Evolutionary conservation across 352 stramenopile genomes (phyloP).

Genomic region (Phytophthora colocasiae): DNA sequence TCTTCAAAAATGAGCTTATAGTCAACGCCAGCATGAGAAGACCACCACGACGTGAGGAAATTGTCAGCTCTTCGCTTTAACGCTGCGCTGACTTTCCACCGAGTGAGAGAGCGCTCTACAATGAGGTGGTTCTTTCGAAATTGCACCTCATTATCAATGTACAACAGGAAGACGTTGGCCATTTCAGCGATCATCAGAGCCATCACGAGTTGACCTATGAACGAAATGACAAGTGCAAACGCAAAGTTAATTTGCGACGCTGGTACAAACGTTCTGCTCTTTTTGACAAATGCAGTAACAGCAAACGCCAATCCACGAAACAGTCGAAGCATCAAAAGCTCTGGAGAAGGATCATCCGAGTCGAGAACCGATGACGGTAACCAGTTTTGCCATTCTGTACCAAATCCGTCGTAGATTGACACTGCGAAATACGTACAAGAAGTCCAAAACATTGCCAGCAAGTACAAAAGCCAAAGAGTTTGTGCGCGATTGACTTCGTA

Average conservation of each 20-base stretch:
- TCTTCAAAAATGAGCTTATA: constrained; percentile 67
- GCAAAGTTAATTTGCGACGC: constrained; percentile 48
- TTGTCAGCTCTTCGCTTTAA: constrained; percentile 50
- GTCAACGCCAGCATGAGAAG: constrained; percentile 62
- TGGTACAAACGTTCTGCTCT: constrained; percentile 58
- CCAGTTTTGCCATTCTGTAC: constrained; percentile 62
- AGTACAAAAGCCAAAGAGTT: constrained; percentile 63
- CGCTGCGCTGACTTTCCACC: constrained; percentile 44
- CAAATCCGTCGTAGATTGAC: constrained; percentile 64
- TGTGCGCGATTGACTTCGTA: constrained; percentile 66
- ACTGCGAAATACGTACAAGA: constrained; percentile 71
- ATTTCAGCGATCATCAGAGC: constrained; percentile 82
- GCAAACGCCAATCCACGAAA: constrained; percentile 62
- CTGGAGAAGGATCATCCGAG: constrained; percentile 30
- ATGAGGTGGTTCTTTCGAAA: constrained; percentile 81
- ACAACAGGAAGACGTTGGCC: constrained; percentile 66
- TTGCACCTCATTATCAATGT: constrained; percentile 69
- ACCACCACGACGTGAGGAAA: constrained; percentile 68
- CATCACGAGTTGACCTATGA: constrained; percentile 70
- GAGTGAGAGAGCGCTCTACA: constrained; percentile 53
- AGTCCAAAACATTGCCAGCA: constrained; percentile 69
- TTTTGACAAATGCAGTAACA: constrained; percentile 68
- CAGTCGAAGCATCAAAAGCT: constrained; percentile 48
- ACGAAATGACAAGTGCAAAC: constrained; percentile 63
- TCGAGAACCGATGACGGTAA: constrained; percentile 44